Percentiles rank a stretch among this genome's conserved stretches.
Evolutionary conservation across 2,329 filamentous ascomycete genomes (phyloP).

Genomic region (Aureobasidium pullulans): DNA sequence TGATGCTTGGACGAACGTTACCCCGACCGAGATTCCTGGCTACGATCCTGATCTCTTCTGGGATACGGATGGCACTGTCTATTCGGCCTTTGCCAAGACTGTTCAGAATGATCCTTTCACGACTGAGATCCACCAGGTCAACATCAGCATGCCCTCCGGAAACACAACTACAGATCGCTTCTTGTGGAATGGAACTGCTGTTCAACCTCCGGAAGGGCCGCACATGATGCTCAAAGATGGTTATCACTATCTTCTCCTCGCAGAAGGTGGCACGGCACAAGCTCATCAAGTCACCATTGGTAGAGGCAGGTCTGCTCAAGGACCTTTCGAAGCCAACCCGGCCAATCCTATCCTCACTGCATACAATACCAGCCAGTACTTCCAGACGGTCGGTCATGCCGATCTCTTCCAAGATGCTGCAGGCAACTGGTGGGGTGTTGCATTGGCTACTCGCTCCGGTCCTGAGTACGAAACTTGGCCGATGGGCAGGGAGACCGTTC

Average conservation of each 20-base stretch:
- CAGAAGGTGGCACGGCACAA: conserved; percentile 34
- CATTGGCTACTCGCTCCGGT: conserved; percentile 40
- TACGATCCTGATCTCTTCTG: conserved; percentile 52
- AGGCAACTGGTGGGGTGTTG: conserved; percentile 48
- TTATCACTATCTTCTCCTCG: conserved; percentile 31
- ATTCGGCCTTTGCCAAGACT: conserved; percentile 30
- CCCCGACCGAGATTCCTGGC: conserved; percentile 38
- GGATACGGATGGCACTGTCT: conserved; percentile 48
- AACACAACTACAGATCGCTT: conserved; percentile 15
- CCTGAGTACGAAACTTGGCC: conserved; percentile 38
- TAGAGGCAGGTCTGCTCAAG: conserved; percentile 26
- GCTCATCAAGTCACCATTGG: conserved; percentile 34
- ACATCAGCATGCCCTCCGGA: conserved; percentile 29
- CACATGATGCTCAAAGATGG: conserved; percentile 33
- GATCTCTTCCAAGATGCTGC: conserved; percentile 48
- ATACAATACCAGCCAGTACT: conserved; percentile 25
- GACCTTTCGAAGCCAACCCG: conserved; percentile 22
- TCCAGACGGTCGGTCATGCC: conserved; percentile 50
- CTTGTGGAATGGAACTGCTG: conserved; percentile 32
- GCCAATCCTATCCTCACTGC: conserved; percentile 24
- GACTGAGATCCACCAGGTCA: conserved; percentile 26
- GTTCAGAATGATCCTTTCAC: conserved; percentile 22
- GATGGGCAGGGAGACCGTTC: conserved; percentile 49
- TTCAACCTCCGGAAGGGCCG: conserved; percentile 28
- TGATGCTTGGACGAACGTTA: conserved; percentile 41